Percentiles rank a stretch among this genome's conserved stretches.
These are phyloP conservation scores for Aureobasidium sp. DNA, from an alignment of 2,329 filamentous ascomycete genomes.

Conservation along the genomic window DNA sequence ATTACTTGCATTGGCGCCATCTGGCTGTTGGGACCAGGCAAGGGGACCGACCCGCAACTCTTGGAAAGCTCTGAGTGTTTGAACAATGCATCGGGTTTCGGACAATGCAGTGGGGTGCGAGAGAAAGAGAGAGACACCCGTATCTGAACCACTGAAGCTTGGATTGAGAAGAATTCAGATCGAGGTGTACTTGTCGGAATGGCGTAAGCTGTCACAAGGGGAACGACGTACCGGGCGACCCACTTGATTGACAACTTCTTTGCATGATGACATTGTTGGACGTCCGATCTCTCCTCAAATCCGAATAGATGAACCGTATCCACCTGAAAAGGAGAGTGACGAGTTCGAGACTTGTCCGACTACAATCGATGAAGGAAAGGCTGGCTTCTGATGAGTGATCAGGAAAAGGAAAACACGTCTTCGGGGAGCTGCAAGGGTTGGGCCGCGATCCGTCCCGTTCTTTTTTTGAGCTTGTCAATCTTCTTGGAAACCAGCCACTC, in stretches of 20 bases:
- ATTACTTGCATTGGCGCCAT: conserved; percentile 3
- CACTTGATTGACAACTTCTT: neutral
- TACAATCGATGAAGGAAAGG: neutral
- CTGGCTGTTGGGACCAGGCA: neutral
- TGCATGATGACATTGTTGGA: neutral
- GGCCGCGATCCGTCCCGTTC: neutral
- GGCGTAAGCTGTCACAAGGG: neutral
- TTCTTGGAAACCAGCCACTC: neutral
- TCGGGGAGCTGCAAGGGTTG: neutral
- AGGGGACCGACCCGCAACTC: neutral
- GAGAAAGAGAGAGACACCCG: neutral
- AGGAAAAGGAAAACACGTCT: neutral
- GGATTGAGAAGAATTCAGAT: neutral
- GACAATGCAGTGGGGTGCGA: neutral
- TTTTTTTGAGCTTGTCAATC: neutral
- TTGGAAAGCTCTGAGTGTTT: neutral
- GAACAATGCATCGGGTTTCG: neutral
- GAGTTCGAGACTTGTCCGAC: neutral
- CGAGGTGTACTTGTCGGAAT: neutral
- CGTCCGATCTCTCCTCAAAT: neutral
- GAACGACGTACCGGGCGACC: neutral
- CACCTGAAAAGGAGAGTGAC: neutral
- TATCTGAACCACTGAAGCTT: neutral
- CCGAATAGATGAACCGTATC: neutral
- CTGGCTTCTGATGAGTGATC: neutral